phyloP scores from a whole-genome alignment of 2,329 filamentous ascomycete species.

The Arthroderma sp. region DNA sequence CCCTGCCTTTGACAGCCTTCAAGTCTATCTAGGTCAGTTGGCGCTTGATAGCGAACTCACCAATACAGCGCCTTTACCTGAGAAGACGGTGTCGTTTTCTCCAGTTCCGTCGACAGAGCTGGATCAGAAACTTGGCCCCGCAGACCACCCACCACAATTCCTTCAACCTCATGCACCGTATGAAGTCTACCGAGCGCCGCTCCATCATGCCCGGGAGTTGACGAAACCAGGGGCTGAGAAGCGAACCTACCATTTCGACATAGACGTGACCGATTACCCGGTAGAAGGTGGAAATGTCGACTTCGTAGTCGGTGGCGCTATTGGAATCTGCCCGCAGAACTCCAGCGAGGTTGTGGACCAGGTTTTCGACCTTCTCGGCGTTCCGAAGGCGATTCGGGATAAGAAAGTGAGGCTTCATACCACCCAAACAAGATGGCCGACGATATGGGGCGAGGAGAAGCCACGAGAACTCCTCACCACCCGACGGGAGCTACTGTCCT shows the following conservation, averaged over 20 bases:
- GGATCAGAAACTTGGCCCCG: constrained; percentile 22
- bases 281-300: constrained; percentile 66
- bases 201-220: constrained; percentile 73
- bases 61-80: constrained; percentile 57
- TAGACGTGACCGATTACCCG: constrained; percentile 92
- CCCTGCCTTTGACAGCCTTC: constrained; percentile 66
- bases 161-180: constrained; percentile 93
- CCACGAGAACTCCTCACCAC: constrained; percentile 79
- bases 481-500: constrained; percentile 79
- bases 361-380: constrained; percentile 64
- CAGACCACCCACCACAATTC: constrained; percentile 64
- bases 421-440: constrained; percentile 76
- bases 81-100: constrained; percentile 57
- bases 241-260: constrained; percentile 91
- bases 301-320: constrained; percentile 92
- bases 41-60: constrained; percentile 57
- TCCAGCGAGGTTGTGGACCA: constrained; percentile 64
- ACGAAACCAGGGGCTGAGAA: constrained; percentile 86
- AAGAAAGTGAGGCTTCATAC: constrained; percentile 72
- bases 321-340: constrained; percentile 86
- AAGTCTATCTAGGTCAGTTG: constrained; percentile 62
- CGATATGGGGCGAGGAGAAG: constrained; percentile 89
- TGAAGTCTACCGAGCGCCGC: constrained; percentile 76
- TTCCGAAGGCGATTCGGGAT: constrained; percentile 72
- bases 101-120: constrained; percentile 23